A percentile compares a stretch with the other conserved stretches of the same genome.
These are phyloP conservation scores for Talaromyces liani DNA, from an alignment of 495 filamentous ascomycete genomes.

Conservation along the genomic window DNA sequence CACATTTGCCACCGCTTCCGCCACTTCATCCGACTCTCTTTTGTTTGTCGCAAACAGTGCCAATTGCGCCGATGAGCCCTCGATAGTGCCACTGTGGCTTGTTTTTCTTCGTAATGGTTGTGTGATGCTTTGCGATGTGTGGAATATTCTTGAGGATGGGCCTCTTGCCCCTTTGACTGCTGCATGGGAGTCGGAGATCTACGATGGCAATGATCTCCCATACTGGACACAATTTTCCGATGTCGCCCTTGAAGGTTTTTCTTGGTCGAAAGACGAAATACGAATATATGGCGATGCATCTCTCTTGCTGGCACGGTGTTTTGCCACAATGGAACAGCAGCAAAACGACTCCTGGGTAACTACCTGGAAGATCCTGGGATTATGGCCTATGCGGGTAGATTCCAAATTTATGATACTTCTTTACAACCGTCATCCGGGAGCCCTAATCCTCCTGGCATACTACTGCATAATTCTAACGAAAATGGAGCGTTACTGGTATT, in stretches of 20 bases:
- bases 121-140: conserved; percentile 14
- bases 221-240: conserved; percentile 12
- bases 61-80: neutral
- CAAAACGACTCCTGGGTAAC: neutral
- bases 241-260: conserved; percentile 6
- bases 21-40: conserved; percentile 8
- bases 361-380: conserved; percentile 14
- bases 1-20: conserved; percentile 7
- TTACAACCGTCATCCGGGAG: conserved; percentile 22
- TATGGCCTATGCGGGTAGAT: conserved; percentile 26
- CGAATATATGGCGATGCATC: conserved; percentile 12
- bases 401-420: conserved; percentile 22
- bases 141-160: conserved; percentile 12
- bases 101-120: conserved; percentile 14
- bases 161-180: conserved; percentile 8
- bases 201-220: conserved; percentile 8
- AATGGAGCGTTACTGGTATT: conserved; percentile 25
- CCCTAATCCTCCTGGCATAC: conserved; percentile 29
- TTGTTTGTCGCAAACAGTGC: conserved; percentile 8
- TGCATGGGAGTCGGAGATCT: conserved; percentile 12
- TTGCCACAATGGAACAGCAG: conserved; percentile 11
- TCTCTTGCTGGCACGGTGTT: conserved; percentile 10
- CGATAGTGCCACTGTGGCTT: conserved; percentile 15
- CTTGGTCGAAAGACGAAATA: conserved; percentile 10
- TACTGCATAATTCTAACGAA: conserved; percentile 29